Percentiles rank a stretch among this genome's conserved stretches.
phyloP scores from a whole-genome alignment of 1,139 yeast species.

The Scheffersomyces lignicola region DNA sequence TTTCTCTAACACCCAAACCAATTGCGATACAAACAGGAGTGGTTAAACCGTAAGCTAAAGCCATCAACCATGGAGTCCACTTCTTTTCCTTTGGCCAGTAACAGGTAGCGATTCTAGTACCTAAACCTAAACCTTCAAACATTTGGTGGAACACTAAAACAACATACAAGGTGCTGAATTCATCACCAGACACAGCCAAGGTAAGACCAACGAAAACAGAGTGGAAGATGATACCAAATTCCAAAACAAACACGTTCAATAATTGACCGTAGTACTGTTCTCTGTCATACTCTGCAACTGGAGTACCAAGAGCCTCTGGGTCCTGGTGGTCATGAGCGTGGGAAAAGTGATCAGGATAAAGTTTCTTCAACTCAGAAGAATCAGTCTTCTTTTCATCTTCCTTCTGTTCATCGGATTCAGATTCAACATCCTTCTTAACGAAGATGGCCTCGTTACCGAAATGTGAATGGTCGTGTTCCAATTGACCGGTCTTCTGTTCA shows the following conservation, averaged over 20 bases:
- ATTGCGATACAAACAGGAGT: constrained; percentile 86
- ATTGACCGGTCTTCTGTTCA: constrained; percentile 33
- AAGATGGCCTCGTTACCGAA: constrained; percentile 44
- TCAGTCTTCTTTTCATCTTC: constrained; percentile 17
- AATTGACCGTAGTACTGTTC: constrained; percentile 49
- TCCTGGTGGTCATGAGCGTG: constrained; percentile 57
- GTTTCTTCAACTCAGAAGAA: constrained; percentile 19
- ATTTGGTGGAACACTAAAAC: constrained; percentile 88
- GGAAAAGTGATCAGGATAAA: constrained; percentile 44
- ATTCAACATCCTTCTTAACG: constrained; percentile 20
- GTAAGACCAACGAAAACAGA: constrained; percentile 78
- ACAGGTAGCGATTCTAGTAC: constrained; percentile 77
- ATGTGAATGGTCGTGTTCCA: constrained; percentile 48
- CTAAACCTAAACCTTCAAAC: constrained; percentile 92
- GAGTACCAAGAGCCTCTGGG: constrained; percentile 47
- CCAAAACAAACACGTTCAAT: constrained; percentile 57
- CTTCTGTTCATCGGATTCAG: constrained; percentile 15
- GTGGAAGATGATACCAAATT: constrained; percentile 80
- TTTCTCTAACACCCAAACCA: constrained; percentile 77
- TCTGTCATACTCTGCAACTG: constrained; percentile 31
- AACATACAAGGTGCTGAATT: constrained; percentile 71
- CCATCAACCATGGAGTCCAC: constrained; percentile 60
- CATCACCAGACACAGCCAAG: constrained; percentile 69
- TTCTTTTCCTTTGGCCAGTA: constrained; percentile 56
- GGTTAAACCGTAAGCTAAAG: constrained; percentile 62